Conservation (phyloP, 176 grass and related monocot species). For the Triticum monococcum region DNA sequence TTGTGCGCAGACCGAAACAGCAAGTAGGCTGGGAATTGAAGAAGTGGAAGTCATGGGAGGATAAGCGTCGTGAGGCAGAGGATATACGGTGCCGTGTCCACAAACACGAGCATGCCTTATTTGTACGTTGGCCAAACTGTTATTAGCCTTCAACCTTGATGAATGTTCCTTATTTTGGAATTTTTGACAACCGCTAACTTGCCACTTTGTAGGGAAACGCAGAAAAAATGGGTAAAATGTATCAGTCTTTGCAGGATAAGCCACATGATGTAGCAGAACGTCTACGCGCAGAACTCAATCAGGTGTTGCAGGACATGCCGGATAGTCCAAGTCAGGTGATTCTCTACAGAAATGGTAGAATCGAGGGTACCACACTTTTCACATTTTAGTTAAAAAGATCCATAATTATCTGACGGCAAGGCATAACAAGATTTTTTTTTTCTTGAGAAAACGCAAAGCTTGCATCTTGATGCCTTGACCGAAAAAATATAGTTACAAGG, state of each 20-base stretch:
- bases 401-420: neutral
- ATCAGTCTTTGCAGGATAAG: neutral
- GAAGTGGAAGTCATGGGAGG: neutral
- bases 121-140: neutral
- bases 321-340: neutral
- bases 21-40: constrained; percentile 11
- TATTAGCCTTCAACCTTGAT: neutral
- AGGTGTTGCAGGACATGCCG: neutral
- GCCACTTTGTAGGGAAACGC: neutral
- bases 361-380: neutral
- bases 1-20: neutral
- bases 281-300: neutral
- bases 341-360: neutral
- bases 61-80: neutral
- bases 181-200: neutral
- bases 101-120: neutral
- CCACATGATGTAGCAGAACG: neutral
- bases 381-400: neutral
- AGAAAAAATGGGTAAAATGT: neutral
- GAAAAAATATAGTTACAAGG: too few relatives aligned
- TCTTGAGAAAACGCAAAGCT: too few relatives aligned
- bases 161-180: neutral
- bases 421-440: neutral
- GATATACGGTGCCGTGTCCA: neutral
- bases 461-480: too few relatives aligned